Percentiles rank a stretch among this genome's conserved stretches.
phyloP scores from a whole-genome alignment of 192 early-diverging fungal genomes.

The Gonapodya sp. region DNA sequence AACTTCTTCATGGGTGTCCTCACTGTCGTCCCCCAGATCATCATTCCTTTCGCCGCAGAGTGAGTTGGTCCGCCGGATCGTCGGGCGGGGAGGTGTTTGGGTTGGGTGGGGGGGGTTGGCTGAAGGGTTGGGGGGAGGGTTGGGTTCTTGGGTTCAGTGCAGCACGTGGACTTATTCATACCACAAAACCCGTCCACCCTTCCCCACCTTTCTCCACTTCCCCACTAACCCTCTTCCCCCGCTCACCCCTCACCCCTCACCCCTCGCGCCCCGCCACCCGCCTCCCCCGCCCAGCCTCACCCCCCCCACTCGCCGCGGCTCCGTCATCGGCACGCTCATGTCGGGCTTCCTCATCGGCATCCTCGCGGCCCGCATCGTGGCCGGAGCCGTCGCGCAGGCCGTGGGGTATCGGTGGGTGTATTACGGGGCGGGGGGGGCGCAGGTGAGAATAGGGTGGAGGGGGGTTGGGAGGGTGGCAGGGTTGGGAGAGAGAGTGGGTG shows the following conservation, averaged over 20 bases:
- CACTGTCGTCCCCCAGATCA: background rate
- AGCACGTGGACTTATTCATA: too few species aligned
- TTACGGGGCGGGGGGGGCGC: background rate
- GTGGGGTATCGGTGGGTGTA: background rate
- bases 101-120: too few species aligned
- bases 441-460: too few species aligned
- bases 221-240: too few species aligned
- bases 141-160: too few species aligned
- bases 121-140: too few species aligned
- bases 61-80: background rate
- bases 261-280: too few species aligned
- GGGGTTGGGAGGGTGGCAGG: too few species aligned
- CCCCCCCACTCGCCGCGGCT: background rate
- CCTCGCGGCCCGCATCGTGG: background rate
- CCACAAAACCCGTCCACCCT: too few species aligned
- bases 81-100: background rate
- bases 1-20: background rate
- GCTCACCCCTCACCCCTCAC: too few species aligned
- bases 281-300: background rate
- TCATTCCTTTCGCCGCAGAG: background rate
- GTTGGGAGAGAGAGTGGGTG: too few species aligned
- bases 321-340: background rate
- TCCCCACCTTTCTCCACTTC: too few species aligned
- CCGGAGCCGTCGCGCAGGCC: background rate
- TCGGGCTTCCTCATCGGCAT: background rate